Conservation (phyloP, 495 filamentous ascomycete species). For the Aspergillus conjunctus region DNA sequence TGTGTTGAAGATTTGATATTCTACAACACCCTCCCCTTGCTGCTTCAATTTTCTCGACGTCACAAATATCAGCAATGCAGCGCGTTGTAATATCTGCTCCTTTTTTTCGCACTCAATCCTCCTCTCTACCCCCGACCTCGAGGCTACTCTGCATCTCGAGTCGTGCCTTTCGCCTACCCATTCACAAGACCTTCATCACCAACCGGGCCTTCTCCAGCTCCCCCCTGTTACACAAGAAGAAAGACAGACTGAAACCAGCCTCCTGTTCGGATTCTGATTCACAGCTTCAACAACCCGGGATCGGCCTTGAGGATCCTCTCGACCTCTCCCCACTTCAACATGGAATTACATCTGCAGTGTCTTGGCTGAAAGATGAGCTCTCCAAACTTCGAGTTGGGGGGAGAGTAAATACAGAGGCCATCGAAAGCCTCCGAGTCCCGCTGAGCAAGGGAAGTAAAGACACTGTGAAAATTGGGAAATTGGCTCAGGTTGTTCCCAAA, state of each 20-base stretch:
- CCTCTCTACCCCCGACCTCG: not conserved
- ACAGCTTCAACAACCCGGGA: conserved; percentile 22
- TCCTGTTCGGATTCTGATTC: conserved; percentile 18
- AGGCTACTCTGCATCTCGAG: not conserved
- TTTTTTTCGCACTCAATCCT: not conserved
- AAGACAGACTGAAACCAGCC: conserved; percentile 37
- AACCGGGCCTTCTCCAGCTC: conserved; percentile 32
- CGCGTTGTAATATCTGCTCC: not conserved
- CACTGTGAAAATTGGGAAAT: conserved; percentile 59
- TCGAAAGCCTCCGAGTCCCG: conserved; percentile 67
- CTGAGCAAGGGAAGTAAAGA: conserved; percentile 55
- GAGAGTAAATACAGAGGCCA: conserved; percentile 65
- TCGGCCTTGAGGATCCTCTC: conserved; percentile 56
- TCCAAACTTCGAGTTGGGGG: conserved; percentile 66
- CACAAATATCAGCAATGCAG: not conserved
- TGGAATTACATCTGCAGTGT: conserved; percentile 58
- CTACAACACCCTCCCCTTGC: not conserved
- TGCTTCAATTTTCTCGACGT: too few species aligned
- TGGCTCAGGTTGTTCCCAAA: conserved; percentile 76
- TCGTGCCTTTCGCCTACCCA: not conserved
- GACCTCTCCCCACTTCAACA: conserved; percentile 66
- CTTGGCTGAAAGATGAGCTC: conserved; percentile 62
- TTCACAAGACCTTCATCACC: not conserved
- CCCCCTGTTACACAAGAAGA: conserved; percentile 39
- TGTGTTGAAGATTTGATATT: not conserved